Evolutionary conservation across 2,329 filamentous ascomycete species (phyloP), one percentile per base, ranked within the genome.

Genomic region (Hymenoscyphus scutula): DNA sequence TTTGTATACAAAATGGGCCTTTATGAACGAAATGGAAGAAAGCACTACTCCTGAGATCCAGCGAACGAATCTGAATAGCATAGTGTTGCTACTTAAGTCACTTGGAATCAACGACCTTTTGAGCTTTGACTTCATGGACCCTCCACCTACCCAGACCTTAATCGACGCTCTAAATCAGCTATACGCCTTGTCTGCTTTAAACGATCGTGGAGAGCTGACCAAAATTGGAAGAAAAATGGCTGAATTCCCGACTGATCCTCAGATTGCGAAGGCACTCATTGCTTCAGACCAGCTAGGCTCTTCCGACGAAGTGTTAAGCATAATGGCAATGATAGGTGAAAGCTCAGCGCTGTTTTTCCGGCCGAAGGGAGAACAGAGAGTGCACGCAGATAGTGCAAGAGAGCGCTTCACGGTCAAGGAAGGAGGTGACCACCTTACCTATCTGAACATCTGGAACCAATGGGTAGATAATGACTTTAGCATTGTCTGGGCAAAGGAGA

Each of bases 91-190:
- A 90, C 84, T 99, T 58, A 99, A 99, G 75, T 95, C 95, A 0
- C 98, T 98, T 92, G 95, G 95, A 3, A 98, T 99, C 76, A 98
- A 99, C 73, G 95, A 99, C 73, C 81, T 99, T 1, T 82, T 99
- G 15, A 92, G 96, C 73, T 99, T 99, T 72, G 94, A 98, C 77
- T 99, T 99, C 72, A 98, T 99, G 94, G 95, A 98, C 71, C 93
- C 94, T 0, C 95, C 95, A 0, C 95, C 95, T 0, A 95, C 95
- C 34, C 97, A 97, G 72, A 98, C 95, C 11, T 97, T 98, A 92
- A 83, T 99, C 67, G 96, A 92, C 58, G 95, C 95, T 0, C 80
- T 99, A 3, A 95, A 99, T 77, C 94, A 98, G 74, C 82, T 99
- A 0, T 99, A 98, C 73, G 92, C 92, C 0, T 80, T 99, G 10